Base-by-base conservation (phyloP, 495 filamentous ascomycete species). In the Neurospora sublineolata region DNA sequence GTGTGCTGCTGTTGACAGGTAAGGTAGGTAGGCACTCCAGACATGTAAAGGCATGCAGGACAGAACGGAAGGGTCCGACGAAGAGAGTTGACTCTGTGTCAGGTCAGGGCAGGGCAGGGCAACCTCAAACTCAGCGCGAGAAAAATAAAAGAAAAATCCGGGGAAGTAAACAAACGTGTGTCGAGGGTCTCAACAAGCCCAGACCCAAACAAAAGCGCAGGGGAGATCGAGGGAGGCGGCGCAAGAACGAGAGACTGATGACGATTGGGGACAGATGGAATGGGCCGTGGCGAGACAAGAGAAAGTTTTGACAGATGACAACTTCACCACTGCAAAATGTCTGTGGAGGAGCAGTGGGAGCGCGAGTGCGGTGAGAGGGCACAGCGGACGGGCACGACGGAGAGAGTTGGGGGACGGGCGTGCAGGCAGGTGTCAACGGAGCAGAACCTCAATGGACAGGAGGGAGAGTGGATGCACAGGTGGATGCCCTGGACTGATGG, bases 211-310 rank as follows among this genome's bases (percentile, higher is more conserved):
- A 64, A 60, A 44, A 60, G 27, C 72, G 46, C 73, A 77, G 70
- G 73, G 72, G 76, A 78, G 75, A 76, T 75, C 73, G 73, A 70
- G 73, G 74, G 76, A 72, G 70, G 64, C 69, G 75, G 72, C 72
- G 60, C 76, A 71, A 76, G 78, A 80, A 78, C 80, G 79, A 80
- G 77, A 76, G 76, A 79, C 79, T 79, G 81, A 83, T 80, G 79
- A 80, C 52, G 80, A 81, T 76, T 80, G 76, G 75, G 80, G 73
- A 74, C 79, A 73, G 76, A 75, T 78, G 75, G 42, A 73, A 75
- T 73, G 76, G 75, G 79, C 74, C 71, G 78, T 77, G 73, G 79
- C 72, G 75, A 74, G 75, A 33, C 27, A 27, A 33, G 16, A 33
- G 52, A 27, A 64, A 33, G 52, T 64, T 64, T 64, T 33, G 52